Conservation (phyloP, 2,329 filamentous ascomycete genomes). For the Zasmidium angulare region DNA sequence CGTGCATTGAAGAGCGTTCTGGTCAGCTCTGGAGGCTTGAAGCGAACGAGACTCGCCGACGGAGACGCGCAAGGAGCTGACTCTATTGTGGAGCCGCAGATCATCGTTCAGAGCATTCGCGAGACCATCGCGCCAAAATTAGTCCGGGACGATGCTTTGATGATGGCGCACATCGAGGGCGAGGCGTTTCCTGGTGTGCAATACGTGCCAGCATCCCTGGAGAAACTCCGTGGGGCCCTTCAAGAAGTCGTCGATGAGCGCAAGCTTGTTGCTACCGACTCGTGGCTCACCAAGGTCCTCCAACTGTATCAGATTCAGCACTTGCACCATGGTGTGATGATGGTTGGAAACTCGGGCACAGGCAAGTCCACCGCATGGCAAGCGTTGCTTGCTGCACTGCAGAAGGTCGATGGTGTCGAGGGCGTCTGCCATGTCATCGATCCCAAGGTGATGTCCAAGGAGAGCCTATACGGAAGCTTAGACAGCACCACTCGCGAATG, state of each 20-base stretch:
- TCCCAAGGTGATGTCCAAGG: conserved; percentile 99
- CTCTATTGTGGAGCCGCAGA: conserved; percentile 86
- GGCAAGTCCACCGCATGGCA: conserved; percentile 97
- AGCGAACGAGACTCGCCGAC: conserved; percentile 72
- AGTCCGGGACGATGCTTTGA: conserved; percentile 85
- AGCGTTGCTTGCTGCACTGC: conserved; percentile 83
- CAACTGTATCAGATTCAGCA: conserved; percentile 98
- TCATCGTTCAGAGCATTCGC: conserved; percentile 96
- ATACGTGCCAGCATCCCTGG: conserved; percentile 86
- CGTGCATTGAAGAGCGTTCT: conserved; percentile 98
- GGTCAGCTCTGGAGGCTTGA: conserved; percentile 93
- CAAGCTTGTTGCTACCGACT: conserved; percentile 84
- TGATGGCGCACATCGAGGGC: conserved; percentile 79
- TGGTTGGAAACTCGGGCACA: conserved; percentile 97
- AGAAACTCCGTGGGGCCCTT: conserved; percentile 77
- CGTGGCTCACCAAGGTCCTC: conserved; percentile 96
- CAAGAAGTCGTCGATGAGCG: conserved; percentile 78
- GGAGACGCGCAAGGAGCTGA: conserved; percentile 55
- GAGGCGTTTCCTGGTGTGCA: conserved; percentile 88
- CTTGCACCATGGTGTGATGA: conserved; percentile 99
- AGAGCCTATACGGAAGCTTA: conserved; percentile 90
- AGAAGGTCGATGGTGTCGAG: conserved; percentile 86
- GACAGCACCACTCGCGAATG: conserved; percentile 97
- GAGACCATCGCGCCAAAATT: conserved; percentile 98
- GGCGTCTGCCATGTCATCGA: conserved; percentile 97